Evolutionary conservation across 2,329 filamentous ascomycete species (phyloP), one percentile per base, ranked within the genome.

Genomic region (Penicillium digitatum): DNA sequence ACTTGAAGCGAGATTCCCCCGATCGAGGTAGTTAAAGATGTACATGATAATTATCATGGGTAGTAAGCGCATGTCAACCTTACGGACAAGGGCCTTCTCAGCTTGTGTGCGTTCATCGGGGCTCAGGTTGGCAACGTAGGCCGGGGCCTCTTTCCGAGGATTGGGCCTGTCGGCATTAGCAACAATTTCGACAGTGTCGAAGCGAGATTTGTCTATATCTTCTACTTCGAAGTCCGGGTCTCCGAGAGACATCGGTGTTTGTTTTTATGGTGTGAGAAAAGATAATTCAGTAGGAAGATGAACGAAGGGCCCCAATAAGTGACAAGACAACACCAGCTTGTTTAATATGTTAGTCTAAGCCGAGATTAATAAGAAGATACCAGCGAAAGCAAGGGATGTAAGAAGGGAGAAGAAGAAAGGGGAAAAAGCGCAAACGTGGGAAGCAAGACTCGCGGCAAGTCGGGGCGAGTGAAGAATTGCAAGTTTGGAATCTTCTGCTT

Each of bases 11-110:
- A 85, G 83, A 54, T 84, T 83, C 63, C 83, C 84, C 39, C 79
- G 75, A 61, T 85, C 82, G 12, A 87, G 72, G 70, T 89, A 90
- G 73, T 90, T 90, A 75, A 88, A 79, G 68, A 90, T 88, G 66
- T 90, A 90, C 75, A 90, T 88, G 60, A 90, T 69, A 45, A 90
- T 82, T 54, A 90, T 76, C 72, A 85, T 85, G 0, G 87, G 87
- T 63, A 90, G 76, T 70, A 90, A 56, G 48, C 87, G 80, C 20
- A 80, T 63, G 67, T 91, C 88, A 52, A 91, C 84, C 74, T 90
- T 91, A 62, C 84, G 81, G 69, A 84, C 81, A 63, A 92, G 74
- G 34, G 76, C 79, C 55, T 73, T 77, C 67, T 90, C 86, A 1
- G 82, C 74, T 14, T 68, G 66, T 0, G 67, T 66, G 12, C 85